phyloP scores from a whole-genome alignment of 2,329 filamentous ascomycete genomes.

The Cryphonectria nitschkei region DNA sequence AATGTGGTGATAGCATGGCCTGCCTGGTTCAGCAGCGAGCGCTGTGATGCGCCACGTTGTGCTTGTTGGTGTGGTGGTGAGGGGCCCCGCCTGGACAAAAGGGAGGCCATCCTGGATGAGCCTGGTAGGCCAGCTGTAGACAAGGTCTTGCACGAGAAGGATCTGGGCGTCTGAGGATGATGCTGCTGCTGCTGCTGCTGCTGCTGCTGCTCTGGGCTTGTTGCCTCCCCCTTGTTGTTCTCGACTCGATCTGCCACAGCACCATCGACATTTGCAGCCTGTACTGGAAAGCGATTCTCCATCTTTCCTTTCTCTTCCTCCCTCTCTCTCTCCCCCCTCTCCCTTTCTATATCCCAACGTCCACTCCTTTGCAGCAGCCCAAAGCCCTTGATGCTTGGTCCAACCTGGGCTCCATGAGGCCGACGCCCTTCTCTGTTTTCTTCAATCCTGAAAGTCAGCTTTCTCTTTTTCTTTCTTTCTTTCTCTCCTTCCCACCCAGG shows the following conservation, averaged over 20 bases:
- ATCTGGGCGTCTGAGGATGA: background rate
- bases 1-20: conserved; percentile 49
- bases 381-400: background rate
- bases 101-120: background rate
- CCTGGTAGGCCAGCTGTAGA: background rate
- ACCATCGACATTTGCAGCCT: background rate
- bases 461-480: too few species aligned
- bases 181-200: background rate
- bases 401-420: background rate
- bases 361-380: background rate
- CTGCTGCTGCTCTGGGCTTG: background rate
- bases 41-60: conserved; percentile 7
- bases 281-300: background rate
- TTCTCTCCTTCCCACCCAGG: too few species aligned
- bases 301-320: background rate
- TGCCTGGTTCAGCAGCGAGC: conserved; percentile 28
- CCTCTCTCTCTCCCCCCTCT: too few species aligned
- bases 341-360: background rate
- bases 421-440: background rate
- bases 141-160: background rate
- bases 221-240: background rate
- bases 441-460: too few species aligned
- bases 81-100: background rate
- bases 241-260: background rate
- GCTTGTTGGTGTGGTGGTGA: background rate